phyloP scores from a whole-genome alignment of 495 filamentous ascomycete species.

The Hyaloscypha bicolor region DNA sequence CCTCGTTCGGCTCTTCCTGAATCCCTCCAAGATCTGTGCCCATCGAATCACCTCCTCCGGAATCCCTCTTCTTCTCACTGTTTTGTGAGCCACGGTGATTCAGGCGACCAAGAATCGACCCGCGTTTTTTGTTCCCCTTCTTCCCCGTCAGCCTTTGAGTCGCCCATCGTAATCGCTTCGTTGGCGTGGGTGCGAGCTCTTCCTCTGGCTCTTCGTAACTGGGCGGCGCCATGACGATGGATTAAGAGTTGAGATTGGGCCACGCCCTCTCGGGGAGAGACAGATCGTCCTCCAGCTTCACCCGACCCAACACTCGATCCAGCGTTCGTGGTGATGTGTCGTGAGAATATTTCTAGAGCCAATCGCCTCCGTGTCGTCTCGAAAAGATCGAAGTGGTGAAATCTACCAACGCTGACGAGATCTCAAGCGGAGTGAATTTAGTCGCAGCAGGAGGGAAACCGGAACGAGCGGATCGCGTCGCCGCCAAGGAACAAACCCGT shows the following conservation, averaged over 20 bases:
- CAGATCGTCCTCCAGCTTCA: constrained; percentile 26
- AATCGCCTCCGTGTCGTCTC: neutral
- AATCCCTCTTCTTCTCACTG: constrained; percentile 73
- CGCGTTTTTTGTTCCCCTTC: constrained; percentile 76
- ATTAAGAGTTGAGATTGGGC: constrained; percentile 16
- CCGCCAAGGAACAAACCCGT: neutral
- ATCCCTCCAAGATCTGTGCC: constrained; percentile 44
- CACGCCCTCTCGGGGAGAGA: constrained; percentile 21
- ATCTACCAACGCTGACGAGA: neutral
- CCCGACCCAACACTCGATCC: constrained; percentile 13
- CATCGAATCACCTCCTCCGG: constrained; percentile 40
- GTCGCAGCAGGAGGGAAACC: neutral
- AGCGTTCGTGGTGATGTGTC: neutral
- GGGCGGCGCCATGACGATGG: constrained; percentile 26
- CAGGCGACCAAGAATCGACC: constrained; percentile 79
- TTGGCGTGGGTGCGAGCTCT: constrained; percentile 32
- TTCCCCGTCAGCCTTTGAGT: constrained; percentile 77
- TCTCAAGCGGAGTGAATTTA: neutral
- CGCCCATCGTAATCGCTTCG: constrained; percentile 79
- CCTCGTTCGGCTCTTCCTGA: constrained; percentile 44
- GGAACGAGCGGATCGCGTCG: constrained; percentile 26
- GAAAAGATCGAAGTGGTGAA: neutral
- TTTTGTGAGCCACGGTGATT: constrained; percentile 58
- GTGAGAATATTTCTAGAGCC: neutral
- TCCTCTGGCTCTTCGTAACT: constrained; percentile 36